Base-by-base conservation (phyloP, 2,329 filamentous ascomycete genomes). In the Hypoxylon rubiginosum region DNA sequence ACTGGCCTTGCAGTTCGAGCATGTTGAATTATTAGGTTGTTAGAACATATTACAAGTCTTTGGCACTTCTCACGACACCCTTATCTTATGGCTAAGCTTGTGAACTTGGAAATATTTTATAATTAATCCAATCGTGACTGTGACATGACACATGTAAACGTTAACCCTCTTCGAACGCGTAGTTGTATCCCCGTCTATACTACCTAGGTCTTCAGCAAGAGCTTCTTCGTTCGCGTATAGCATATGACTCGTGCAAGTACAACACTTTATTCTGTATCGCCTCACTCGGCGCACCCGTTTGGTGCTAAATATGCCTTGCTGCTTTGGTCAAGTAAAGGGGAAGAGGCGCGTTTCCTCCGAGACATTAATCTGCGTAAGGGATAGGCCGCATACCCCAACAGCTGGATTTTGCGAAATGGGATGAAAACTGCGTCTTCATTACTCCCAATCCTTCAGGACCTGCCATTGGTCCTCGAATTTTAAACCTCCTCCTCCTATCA, bases 391-490 rank as follows among this genome's bases (percentile, higher is more conserved):
- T 13, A 6, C 32, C 9, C 39, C 39, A 43, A 43, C 41, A 45
- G n/a, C n/a, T 45, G 41, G 34, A 36, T 36, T 15, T 34, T 10
- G 11, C 11, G 15, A 36, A 4, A 15, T 36, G 11, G 34, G 11
- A 36, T 36, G 11, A 15, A 26, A 48, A 9, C 43, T 15, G 6
- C 19, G 26, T 26, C n/a, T 15, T 52, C 3, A 41, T 3, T 53
- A 21, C 48, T 74, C 64, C 78, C 78, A 83, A 68, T 83, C 81
- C 55, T 79, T 74, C 53, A 80, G 74, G n/a, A 85, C 81, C 58
- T 70, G 76, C 83, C 83, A 85, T 68, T 82, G 82, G 73, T 85
- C 82, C 21, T 77, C 77, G n/a, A 79, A 70, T 59, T 72, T 73
- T 58, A 83, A 59, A 0, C 79, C 79, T 24, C 73, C 77, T 9